Percentiles rank a stretch among this genome's conserved stretches.
These are phyloP conservation scores for Boletus fagicola DNA, from an alignment of 768 basidiomycete species.

Conservation along the genomic window DNA sequence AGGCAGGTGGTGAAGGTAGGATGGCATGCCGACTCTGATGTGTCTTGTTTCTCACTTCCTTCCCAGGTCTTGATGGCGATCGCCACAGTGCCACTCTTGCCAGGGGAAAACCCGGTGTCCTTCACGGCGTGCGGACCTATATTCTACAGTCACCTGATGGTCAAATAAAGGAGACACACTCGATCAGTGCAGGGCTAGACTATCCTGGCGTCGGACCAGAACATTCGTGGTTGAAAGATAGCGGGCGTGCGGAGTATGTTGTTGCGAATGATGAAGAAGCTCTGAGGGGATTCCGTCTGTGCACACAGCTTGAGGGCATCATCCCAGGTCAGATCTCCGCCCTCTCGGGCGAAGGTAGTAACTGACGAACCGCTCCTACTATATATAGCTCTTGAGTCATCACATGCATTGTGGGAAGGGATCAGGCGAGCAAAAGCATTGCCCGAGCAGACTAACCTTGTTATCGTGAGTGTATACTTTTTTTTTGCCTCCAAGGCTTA, in stretches of 20 bases:
- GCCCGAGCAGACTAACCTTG: background rate
- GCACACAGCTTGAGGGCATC: conserved; percentile 1
- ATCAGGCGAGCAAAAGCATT: background rate
- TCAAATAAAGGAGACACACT: background rate
- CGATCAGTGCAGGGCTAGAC: background rate
- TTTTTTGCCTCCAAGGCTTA: background rate
- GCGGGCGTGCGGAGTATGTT: background rate
- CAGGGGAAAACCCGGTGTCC: background rate
- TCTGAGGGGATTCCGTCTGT: background rate
- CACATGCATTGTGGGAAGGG: background rate
- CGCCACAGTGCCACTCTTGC: conserved; percentile 1
- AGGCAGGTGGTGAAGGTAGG: conserved; percentile 1
- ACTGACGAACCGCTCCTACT: background rate
- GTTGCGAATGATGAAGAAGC: background rate
- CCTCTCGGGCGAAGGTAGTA: too few relatives aligned
- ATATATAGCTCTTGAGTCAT: background rate
- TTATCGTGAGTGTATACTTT: background rate
- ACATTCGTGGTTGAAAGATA: background rate
- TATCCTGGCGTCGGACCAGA: background rate
- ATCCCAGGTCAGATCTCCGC: background rate
- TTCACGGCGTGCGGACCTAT: background rate
- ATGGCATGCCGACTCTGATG: background rate
- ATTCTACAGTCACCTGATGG: background rate
- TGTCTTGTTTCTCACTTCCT: background rate
- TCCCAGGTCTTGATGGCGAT: conserved; percentile 1